A percentile compares a stretch with the other conserved stretches of the same genome.
Evolutionary conservation across 1,139 yeast species (phyloP).

Genomic region (Tardiomyces depauwii): DNA sequence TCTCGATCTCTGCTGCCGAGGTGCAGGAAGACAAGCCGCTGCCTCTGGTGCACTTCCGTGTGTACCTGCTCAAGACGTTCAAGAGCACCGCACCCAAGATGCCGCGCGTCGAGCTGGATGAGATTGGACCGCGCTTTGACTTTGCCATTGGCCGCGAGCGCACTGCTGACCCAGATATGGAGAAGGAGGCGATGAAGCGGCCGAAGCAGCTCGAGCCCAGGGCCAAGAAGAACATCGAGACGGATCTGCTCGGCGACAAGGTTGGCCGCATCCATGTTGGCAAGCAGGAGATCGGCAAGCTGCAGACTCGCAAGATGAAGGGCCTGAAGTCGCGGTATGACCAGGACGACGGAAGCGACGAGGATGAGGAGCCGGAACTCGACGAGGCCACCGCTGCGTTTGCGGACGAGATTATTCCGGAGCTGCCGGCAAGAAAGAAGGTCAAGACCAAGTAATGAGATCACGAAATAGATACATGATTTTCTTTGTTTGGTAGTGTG

Average conservation of each 20-base stretch:
- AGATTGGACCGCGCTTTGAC: conserved; percentile 93
- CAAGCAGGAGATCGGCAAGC: conserved; percentile 77
- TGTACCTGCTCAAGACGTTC: conserved; percentile 71
- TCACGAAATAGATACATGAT: conserved; percentile 1
- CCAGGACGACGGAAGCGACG: conserved; percentile 47
- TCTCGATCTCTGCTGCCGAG: conserved; percentile 69
- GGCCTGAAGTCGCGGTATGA: conserved; percentile 85
- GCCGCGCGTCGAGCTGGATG: conserved; percentile 90
- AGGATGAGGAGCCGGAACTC: conserved; percentile 25
- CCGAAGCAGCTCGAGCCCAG: conserved; percentile 77
- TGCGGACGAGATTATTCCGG: conserved; percentile 3
- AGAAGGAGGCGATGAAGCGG: conserved; percentile 74
- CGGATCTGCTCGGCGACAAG: conserved; percentile 91
- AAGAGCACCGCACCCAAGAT: conserved; percentile 61
- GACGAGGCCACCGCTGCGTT: conserved; percentile 9
- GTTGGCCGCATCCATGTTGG: conserved; percentile 94
- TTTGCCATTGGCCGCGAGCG: conserved; percentile 84
- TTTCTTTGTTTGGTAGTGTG: background rate
- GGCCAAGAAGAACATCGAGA: conserved; percentile 79
- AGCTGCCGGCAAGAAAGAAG: conserved; percentile 11
- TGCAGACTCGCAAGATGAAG: conserved; percentile 98
- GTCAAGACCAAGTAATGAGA: conserved; percentile 9
- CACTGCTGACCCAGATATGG: conserved; percentile 78
- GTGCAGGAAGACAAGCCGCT: conserved; percentile 58
- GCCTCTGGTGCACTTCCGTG: conserved; percentile 83